Conservation (phyloP, 2,329 filamentous ascomycete species). For the Bertia moriformis region DNA sequence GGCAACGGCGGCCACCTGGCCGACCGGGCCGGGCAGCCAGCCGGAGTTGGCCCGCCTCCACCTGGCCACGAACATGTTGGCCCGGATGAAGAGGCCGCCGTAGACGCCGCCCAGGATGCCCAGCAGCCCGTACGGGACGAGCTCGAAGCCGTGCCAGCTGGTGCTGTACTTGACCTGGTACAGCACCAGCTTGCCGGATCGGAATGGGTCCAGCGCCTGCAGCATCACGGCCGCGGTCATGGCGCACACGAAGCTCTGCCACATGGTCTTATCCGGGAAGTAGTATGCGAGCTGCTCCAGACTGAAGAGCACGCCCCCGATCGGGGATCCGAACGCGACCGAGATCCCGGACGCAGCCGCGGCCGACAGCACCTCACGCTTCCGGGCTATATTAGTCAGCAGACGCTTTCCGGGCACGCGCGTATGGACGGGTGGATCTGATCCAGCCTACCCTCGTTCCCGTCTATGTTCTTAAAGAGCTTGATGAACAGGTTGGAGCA, state of each 20-base stretch:
- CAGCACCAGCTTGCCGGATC: constrained; percentile 85
- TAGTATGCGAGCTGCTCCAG: constrained; percentile 97
- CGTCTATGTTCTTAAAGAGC: constrained; percentile 64
- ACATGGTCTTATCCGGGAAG: constrained; percentile 98
- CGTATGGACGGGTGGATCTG: neutral
- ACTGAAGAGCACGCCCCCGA: constrained; percentile 87
- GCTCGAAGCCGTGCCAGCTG: constrained; percentile 87
- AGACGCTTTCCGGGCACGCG: constrained; percentile 2
- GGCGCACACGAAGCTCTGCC: constrained; percentile 97
- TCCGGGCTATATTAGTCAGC: constrained; percentile 48
- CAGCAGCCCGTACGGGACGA: constrained; percentile 73
- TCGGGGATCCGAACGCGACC: constrained; percentile 84
- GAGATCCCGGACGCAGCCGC: constrained; percentile 86
- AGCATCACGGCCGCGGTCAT: constrained; percentile 95
- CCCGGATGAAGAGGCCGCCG: constrained; percentile 83
- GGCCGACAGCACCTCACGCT: constrained; percentile 82
- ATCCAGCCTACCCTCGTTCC: constrained; percentile 66
- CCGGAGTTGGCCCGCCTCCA: constrained; percentile 60
- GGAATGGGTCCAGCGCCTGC: constrained; percentile 84
- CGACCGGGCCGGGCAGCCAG: constrained; percentile 58
- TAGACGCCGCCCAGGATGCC: constrained; percentile 87
- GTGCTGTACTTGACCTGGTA: constrained; percentile 90
- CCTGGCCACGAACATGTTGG: constrained; percentile 74
- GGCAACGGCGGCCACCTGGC: constrained; percentile 68
- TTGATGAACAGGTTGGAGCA: constrained; percentile 92